These are phyloP conservation scores for Phytophthora rubi DNA, from an alignment of 352 stramenopile genomes.

Conservation along the genomic window DNA sequence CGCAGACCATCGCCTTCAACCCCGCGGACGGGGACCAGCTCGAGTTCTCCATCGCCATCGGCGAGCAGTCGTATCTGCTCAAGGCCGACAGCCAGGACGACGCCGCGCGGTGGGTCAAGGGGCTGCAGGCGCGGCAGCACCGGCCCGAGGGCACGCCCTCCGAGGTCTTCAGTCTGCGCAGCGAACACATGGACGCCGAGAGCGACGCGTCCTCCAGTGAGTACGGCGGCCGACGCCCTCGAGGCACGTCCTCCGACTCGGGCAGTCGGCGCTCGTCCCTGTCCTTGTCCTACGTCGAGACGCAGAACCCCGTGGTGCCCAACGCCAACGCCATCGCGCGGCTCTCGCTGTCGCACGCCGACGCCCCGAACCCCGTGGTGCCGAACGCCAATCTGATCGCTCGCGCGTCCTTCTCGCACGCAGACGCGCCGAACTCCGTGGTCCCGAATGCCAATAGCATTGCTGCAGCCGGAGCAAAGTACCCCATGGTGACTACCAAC, in stretches of 20 bases:
- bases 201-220: conserved; percentile 82
- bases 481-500: conserved; percentile 83
- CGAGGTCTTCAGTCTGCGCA: conserved; percentile 83
- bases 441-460: conserved; percentile 50
- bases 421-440: conserved; percentile 55
- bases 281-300: conserved; percentile 62
- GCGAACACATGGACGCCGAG: conserved; percentile 82
- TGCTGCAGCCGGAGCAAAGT: conserved; percentile 44
- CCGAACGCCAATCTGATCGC: conserved; percentile 76
- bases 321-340: conserved; percentile 75
- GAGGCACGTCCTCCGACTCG: conserved; percentile 61
- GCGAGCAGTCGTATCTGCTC: conserved; percentile 87
- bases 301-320: conserved; percentile 73
- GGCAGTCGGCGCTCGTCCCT: conserved; percentile 41
- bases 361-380: conserved; percentile 69
- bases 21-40: conserved; percentile 56
- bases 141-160: conserved; percentile 77
- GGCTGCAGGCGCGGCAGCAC: conserved; percentile 71
- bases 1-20: conserved; percentile 79
- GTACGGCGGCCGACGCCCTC: conserved; percentile 50
- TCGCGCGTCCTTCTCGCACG: conserved; percentile 44
- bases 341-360: conserved; percentile 56
- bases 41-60: conserved; percentile 88
- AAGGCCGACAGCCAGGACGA: conserved; percentile 81
- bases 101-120: conserved; percentile 52